Conservation (phyloP, 2,329 filamentous ascomycete species). For the Eutypella sp. region DNA sequence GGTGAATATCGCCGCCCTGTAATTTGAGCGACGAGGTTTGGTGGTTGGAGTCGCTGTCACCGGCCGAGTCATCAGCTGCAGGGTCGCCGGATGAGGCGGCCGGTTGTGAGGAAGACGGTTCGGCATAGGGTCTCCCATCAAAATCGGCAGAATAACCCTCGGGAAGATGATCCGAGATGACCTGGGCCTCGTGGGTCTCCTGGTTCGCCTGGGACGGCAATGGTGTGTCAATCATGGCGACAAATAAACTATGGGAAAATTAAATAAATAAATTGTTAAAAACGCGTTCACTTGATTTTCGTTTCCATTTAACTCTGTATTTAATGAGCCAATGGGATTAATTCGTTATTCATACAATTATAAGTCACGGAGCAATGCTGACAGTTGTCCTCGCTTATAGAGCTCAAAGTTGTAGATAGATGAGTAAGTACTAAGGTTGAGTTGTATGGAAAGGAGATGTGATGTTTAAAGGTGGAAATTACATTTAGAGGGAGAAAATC, state of each 20-base stretch:
- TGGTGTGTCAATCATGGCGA: slow-evolving; percentile 2
- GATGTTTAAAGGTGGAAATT: too few relatives aligned
- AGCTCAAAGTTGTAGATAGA: too few relatives aligned
- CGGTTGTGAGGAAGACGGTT: slow-evolving; percentile 9
- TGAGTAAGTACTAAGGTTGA: too few relatives aligned
- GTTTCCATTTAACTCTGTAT: too few relatives aligned
- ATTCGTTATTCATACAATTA: too few relatives aligned
- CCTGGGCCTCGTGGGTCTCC: slow-evolving; percentile 22
- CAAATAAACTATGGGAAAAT: not conserved
- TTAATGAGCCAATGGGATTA: too few relatives aligned
- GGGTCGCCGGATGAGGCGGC: slow-evolving; percentile 12
- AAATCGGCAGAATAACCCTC: slow-evolving; percentile 38
- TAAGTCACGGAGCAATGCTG: too few relatives aligned
- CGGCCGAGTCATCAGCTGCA: slow-evolving; percentile 22
- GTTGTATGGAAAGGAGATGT: too few relatives aligned
- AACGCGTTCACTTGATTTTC: too few relatives aligned
- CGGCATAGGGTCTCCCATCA: slow-evolving; percentile 21
- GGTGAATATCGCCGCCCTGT: slow-evolving; percentile 73
- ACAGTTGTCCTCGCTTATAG: too few relatives aligned
- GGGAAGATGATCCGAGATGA: slow-evolving; percentile 36
- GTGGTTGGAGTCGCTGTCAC: slow-evolving; percentile 16
- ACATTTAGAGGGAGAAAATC: too few relatives aligned
- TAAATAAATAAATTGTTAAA: too few relatives aligned
- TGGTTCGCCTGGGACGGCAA: slow-evolving; percentile 7
- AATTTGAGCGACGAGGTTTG: slow-evolving; percentile 64